phyloP scores from a whole-genome alignment of 805 yeast species.

The Metschnikowia bowlesiae region DNA sequence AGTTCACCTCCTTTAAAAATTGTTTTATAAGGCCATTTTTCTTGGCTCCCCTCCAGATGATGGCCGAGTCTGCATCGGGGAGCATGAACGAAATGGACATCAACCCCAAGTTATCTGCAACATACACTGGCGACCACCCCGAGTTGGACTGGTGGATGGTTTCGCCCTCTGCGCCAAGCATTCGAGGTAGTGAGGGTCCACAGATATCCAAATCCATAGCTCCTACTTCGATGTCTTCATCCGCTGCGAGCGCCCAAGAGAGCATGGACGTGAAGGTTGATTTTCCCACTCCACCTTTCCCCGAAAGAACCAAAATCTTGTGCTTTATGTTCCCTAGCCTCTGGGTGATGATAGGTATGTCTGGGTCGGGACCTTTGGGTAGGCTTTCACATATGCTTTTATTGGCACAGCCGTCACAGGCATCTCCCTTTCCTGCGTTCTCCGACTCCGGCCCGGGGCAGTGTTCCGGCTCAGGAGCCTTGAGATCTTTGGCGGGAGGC shows the following conservation, averaged over 20 bases:
- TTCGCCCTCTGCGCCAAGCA: slow-evolving; percentile 90
- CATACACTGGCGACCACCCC: slow-evolving; percentile 97
- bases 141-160: slow-evolving; percentile 81
- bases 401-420: slow-evolving; percentile 94
- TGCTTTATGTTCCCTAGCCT: slow-evolving; percentile 66
- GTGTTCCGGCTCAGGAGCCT: slow-evolving; percentile 89
- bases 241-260: slow-evolving; percentile 92
- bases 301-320: slow-evolving; percentile 73
- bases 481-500: slow-evolving; percentile 25
- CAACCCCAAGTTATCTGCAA: slow-evolving; percentile 89
- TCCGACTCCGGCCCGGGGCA: slow-evolving; percentile 99
- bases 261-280: slow-evolving; percentile 93
- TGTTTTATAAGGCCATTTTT: slow-evolving; percentile 91
- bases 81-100: slow-evolving; percentile 95
- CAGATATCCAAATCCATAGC: slow-evolving; percentile 97
- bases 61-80: slow-evolving; percentile 88
- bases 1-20: slow-evolving; percentile 88
- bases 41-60: slow-evolving; percentile 97
- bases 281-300: slow-evolving; percentile 96
- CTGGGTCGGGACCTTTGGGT: slow-evolving; percentile 95
- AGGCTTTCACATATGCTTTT: slow-evolving; percentile 83
- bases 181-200: slow-evolving; percentile 93
- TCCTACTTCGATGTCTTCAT: slow-evolving; percentile 78
- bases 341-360: slow-evolving; percentile 67
- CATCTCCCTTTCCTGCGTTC: slow-evolving; percentile 87